These are phyloP conservation scores for Populus euphratica DNA, from an alignment of 345 rosid species.

Conservation along the genomic window DNA sequence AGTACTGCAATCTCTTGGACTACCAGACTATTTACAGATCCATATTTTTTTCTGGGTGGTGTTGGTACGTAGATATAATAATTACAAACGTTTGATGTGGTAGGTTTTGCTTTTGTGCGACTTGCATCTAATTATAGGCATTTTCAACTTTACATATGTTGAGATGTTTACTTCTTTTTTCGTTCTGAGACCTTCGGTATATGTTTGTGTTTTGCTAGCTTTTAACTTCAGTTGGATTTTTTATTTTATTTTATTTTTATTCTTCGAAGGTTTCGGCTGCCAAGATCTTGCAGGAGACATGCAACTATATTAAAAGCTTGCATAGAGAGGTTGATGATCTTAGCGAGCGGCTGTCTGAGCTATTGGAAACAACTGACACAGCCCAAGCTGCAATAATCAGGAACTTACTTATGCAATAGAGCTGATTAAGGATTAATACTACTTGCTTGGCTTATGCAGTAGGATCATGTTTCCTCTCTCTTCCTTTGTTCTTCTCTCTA, in stretches of 20 bases:
- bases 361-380: conserved; percentile 61
- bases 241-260: neutral
- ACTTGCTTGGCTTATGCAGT: neutral
- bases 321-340: conserved; percentile 78
- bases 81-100: neutral
- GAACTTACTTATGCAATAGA: conserved; percentile 55
- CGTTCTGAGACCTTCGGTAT: neutral
- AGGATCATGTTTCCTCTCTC: neutral
- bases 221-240: neutral
- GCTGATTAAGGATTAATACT: neutral
- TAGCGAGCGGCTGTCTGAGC: conserved; percentile 72
- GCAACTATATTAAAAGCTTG: conserved; percentile 75
- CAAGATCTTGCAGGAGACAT: conserved; percentile 69
- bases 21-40: neutral
- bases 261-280: conserved; percentile 59
- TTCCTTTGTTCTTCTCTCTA: conserved; percentile 1
- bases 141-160: neutral
- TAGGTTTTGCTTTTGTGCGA: neutral
- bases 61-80: too few relatives aligned
- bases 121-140: neutral
- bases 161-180: neutral
- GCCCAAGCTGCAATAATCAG: conserved; percentile 79
- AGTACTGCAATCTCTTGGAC: neutral
- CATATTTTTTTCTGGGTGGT: too few relatives aligned
- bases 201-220: neutral